Conservation (phyloP, 129 eudicot species). For the Centella asiatica region DNA sequence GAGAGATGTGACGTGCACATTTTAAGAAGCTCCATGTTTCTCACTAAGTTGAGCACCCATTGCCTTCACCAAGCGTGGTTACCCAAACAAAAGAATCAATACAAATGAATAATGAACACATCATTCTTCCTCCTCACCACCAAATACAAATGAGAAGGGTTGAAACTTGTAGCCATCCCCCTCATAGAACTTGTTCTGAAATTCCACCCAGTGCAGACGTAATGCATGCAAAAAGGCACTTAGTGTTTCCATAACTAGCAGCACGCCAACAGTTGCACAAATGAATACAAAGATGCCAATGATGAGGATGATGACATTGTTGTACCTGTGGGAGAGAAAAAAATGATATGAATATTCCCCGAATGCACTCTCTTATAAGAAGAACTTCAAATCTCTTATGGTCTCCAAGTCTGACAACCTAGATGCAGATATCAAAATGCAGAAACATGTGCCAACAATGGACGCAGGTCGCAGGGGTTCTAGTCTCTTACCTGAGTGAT, state of each 20-base stretch:
- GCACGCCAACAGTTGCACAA: constrained; percentile 84
- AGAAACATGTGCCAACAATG: no score
- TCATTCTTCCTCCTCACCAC: constrained; percentile 63
- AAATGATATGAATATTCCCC: neutral
- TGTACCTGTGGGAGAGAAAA: neutral
- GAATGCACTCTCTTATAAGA: neutral
- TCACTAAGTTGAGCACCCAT: neutral
- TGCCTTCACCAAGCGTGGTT: constrained; percentile 1
- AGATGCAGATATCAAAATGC: neutral
- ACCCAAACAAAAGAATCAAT: constrained; percentile 6
- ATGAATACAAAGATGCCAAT: constrained; percentile 67
- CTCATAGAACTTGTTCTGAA: constrained; percentile 86
- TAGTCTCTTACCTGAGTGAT: no score
- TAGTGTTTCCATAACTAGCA: constrained; percentile 92
- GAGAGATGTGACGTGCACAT: neutral
- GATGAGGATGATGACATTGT: constrained; percentile 19
- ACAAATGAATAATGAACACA: neutral
- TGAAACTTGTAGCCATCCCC: constrained; percentile 90
- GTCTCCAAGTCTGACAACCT: neutral
- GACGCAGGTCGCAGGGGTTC: no score
- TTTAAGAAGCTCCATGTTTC: neutral
- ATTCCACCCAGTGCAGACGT: constrained; percentile 98
- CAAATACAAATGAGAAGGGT: constrained; percentile 64
- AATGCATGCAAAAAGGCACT: constrained; percentile 94
- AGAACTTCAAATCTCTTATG: neutral